phyloP scores from a whole-genome alignment of 1,284 basidiomycete species.

The Xerocomus cyaneibrunnescens region DNA sequence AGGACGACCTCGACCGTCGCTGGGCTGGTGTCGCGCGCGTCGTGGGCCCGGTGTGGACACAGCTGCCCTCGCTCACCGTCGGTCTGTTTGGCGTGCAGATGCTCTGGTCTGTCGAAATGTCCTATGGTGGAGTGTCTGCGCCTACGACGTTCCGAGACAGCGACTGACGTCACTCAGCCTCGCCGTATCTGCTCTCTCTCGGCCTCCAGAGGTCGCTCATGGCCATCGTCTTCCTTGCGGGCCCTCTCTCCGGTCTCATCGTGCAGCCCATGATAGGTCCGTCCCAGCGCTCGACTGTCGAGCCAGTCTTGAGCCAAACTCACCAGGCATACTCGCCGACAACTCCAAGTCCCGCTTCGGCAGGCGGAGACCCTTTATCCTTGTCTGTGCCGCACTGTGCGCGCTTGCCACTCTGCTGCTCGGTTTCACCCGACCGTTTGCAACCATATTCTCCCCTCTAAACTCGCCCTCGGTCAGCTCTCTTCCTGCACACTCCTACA shows the following conservation, averaged over 20 bases:
- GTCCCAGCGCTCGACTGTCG: constrained; percentile 1
- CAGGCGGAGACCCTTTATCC: constrained; percentile 84
- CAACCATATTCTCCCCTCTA: constrained; percentile 1
- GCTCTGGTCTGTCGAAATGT: constrained; percentile 92
- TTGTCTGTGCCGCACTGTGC: constrained; percentile 68
- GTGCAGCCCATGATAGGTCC: constrained; percentile 87
- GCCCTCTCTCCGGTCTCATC: constrained; percentile 87
- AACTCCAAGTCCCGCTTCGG: constrained; percentile 84
- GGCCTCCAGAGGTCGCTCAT: constrained; percentile 87
- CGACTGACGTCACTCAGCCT: constrained; percentile 45
- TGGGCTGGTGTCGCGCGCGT: constrained; percentile 57
- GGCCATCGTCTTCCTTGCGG: constrained; percentile 92
- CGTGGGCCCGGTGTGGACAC: constrained; percentile 59
- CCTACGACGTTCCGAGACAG: background rate
- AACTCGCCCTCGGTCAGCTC: constrained; percentile 1
- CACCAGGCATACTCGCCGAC: constrained; percentile 75
- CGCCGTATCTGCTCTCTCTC: constrained; percentile 89
- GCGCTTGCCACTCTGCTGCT: constrained; percentile 32
- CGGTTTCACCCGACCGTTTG: constrained; percentile 5
- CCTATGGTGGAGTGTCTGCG: constrained; percentile 61
- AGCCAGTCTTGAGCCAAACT: background rate
- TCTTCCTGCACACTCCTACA: background rate
- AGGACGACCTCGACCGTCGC: constrained; percentile 38
- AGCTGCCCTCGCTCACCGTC: constrained; percentile 71
- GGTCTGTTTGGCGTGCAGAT: constrained; percentile 82